A percentile compares a stretch with the other conserved stretches of the same genome.
Conservation (phyloP, 139 green algal species). For the Pseudopediastrum boryanum region DNA sequence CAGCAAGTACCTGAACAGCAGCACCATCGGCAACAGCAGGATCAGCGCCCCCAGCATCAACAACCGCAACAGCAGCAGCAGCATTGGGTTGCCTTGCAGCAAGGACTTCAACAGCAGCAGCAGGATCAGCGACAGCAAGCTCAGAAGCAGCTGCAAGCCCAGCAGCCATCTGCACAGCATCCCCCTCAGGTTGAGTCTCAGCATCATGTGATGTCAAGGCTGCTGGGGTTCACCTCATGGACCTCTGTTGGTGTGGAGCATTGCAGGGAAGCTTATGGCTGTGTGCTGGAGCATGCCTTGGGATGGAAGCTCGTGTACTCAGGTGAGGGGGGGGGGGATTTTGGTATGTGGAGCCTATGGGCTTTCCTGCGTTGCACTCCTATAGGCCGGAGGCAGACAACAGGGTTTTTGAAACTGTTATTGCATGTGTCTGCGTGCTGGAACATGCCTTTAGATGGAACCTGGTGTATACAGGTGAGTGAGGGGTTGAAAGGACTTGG, state of each 20-base stretch:
- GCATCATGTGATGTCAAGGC: not conserved
- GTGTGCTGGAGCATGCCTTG: constrained; percentile 61
- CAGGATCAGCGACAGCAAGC: not conserved
- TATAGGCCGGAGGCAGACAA: no score
- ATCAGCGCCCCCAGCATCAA: not conserved
- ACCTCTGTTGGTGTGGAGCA: constrained; percentile 67
- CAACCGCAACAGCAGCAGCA: not conserved
- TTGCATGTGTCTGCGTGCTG: no score
- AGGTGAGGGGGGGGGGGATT: no score
- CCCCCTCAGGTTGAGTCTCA: no score
- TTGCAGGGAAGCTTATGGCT: constrained; percentile 73
- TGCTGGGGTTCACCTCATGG: constrained; percentile 41
- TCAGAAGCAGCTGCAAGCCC: not conserved
- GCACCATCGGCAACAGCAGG: not conserved
- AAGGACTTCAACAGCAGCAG: constrained; percentile 13
- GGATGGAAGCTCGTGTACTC: constrained; percentile 87
- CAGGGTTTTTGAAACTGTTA: no score
- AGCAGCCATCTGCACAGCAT: no score
- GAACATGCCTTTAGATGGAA: no score
- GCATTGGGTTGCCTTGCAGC: not conserved
- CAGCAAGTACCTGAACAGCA: not conserved
- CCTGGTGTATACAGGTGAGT: no score
- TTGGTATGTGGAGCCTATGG: no score
- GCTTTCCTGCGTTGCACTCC: no score
- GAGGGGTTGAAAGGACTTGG: no score